phyloP scores from a whole-genome alignment of 352 stramenopile species.

The Globisporangium heterothallicum region DNA sequence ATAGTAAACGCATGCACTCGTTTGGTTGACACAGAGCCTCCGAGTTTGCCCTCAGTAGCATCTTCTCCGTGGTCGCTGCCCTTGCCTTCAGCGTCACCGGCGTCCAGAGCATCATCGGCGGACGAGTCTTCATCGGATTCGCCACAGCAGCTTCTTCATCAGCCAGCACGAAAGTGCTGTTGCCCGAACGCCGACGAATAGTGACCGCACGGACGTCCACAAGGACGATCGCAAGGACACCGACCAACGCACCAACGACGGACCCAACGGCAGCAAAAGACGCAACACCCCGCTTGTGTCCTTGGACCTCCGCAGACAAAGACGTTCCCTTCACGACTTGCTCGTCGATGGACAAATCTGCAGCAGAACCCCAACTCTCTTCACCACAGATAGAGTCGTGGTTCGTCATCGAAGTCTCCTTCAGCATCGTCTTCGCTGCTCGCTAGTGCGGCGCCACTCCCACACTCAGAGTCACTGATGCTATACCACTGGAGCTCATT shows the following conservation, averaged over 20 bases:
- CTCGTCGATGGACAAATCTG: conserved; percentile 6
- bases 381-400: background rate
- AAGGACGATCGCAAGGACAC: conserved; percentile 12
- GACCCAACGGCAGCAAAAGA: conserved; percentile 17
- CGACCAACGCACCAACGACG: conserved; percentile 13
- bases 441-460: conserved; percentile 1
- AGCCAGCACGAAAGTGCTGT: conserved; percentile 19
- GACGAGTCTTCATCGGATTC: conserved; percentile 28
- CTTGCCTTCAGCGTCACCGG: conserved; percentile 22
- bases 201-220: too few relatives aligned
- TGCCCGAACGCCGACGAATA: conserved; percentile 20
- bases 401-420: conserved; percentile 4
- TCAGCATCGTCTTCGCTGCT: background rate
- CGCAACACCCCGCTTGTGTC: conserved; percentile 17
- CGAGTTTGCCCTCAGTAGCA: conserved; percentile 45
- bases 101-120: conserved; percentile 30
- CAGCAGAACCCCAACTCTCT: background rate
- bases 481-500: conserved; percentile 44
- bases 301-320: conserved; percentile 5
- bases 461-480: conserved; percentile 32
- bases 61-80: conserved; percentile 17
- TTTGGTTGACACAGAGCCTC: conserved; percentile 44
- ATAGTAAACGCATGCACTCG: background rate
- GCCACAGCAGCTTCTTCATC: conserved; percentile 28
- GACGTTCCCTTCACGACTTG: conserved; percentile 11